Evolutionary conservation across 129 eudicot species (phyloP), one percentile per base, ranked within the genome.

Genomic region (Helichrysum umbraculigerum): DNA sequence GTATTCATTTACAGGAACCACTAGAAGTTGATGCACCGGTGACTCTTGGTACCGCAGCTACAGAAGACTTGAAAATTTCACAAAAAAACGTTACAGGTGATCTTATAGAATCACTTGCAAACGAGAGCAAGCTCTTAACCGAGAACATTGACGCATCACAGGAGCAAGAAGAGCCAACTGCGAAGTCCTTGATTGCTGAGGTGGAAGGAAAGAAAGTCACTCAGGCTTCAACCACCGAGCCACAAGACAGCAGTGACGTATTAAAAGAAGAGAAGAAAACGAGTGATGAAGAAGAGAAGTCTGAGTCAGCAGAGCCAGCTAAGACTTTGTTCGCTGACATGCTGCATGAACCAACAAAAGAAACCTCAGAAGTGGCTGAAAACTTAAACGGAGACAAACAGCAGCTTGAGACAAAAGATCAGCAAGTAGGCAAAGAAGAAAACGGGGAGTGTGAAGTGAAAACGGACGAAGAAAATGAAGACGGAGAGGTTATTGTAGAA

Each of bases 401-500:
- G 8, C 22, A 28, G 58, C 37, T 44, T 52, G 59, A 22, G 41
- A 77, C 66, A 52, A 81, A 63, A 60, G 76, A 83, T 37, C 70
- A 33, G 50, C 79, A 62, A 41, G 79, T 25, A 47, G 80, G 74
- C 20, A 78, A 81, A 81, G 66, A 76, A 22, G 82, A 79, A 66
- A 60, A 61, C 21, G 81, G 42, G 32, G 83, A 83, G 60, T 66
- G 34, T 25, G 83, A 77, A 60, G 77, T 34, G 61, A 86, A 79
- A 80, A 76, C 73, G 7, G 90, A 81, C 39, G 86, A 78, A 77
- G 90, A 83, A 12, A 71, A 68, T 25, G 82, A 83, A 42, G 90
- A 73, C 51, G 85, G 81, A 71, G 70, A 83, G 3, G 90, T 91
- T 75, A 83, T 83, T 82, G 85, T 85, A 35, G 95, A 88, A 35